Evolutionary conservation across 164 flowering plant genomes (phyloP).

Genomic region (Hamamelis virginiana): DNA sequence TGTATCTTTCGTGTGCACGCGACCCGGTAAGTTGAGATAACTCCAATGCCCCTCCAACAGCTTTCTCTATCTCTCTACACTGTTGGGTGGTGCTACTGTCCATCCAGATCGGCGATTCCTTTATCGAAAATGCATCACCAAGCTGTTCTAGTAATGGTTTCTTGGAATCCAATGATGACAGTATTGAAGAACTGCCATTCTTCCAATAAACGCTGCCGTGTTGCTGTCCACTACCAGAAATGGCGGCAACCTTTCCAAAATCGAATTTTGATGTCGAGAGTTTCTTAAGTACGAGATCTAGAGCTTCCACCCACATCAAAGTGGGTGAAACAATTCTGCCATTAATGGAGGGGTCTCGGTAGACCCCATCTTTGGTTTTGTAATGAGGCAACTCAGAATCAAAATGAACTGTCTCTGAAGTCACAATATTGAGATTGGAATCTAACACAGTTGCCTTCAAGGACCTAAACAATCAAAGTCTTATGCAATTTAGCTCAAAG

Average conservation of each 20-base stretch:
- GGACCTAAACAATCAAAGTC: conserved; percentile 50
- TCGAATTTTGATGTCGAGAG: conserved; percentile 56
- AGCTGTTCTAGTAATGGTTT: conserved; percentile 62
- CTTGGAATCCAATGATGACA: conserved; percentile 61
- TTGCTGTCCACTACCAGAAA: conserved; percentile 98
- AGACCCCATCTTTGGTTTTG: conserved; percentile 87
- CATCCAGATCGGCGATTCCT: conserved; percentile 96
- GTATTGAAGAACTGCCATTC: conserved; percentile 49
- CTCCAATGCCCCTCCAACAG: conserved; percentile 85
- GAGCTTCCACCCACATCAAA: conserved; percentile 94
- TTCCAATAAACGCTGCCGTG: conserved; percentile 99
- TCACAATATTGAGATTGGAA: conserved; percentile 63
- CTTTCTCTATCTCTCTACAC: conserved; percentile 79
- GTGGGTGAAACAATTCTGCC: conserved; percentile 96
- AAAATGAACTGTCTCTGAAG: conserved; percentile 68
- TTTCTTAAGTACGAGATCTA: conserved; percentile 69
- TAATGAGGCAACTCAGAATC: conserved; percentile 89
- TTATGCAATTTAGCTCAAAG: background rate
- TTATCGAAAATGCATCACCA: conserved; percentile 59
- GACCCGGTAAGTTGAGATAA: conserved; percentile 81
- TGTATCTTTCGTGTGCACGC: conserved; percentile 77
- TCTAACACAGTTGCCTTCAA: conserved; percentile 90
- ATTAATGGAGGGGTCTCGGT: conserved; percentile 57
- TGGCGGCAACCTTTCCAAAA: conserved; percentile 64
- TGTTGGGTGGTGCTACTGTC: conserved; percentile 91